Base-by-base conservation (phyloP, 495 filamentous ascomycete species). In the Aspergillus hancockii region DNA sequence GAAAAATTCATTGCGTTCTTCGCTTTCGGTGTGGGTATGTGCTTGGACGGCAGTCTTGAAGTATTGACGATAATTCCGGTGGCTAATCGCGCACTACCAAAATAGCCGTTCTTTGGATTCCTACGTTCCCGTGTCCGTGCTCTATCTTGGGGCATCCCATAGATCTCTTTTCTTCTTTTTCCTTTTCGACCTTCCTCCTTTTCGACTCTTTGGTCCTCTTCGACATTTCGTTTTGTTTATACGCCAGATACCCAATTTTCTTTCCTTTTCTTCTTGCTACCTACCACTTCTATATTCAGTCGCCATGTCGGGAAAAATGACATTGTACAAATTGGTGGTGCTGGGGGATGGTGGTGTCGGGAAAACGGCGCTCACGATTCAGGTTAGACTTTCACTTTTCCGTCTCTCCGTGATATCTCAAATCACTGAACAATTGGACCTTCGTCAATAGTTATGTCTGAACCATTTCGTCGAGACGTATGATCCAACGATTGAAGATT, bases 321-420 rank as follows among this genome's bases (percentile, higher is more conserved):
- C 92, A 68, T 79, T 97, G 71, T 97, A 98, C 79, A 98, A 98
- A 76, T 78, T 98, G 84, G 94, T 98, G 84, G 94, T 98, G 79
- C 84, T 98, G 34, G 94, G 94, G 55, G 90, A 92, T 69, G 90
- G 90, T 75, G 90, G 90, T 71, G 92, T 97, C 55, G 94, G 94
- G 50, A 98, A 98, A 83, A 98, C 94, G 30, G 94, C 94, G 56
- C 77, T 98, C 67, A 98, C 94, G 45, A 98, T 98, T 74, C 94
- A 98, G 82, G 88, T 97, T 72, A 78, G 88, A 73, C 64, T 57
- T 56, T 60, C 54, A 52, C 51, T 46, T 61, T 59, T 46, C 40
- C 43, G 41, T 51, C 59, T 12, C n/a, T 45, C 58, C 28, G 45
- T 40, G 18, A 57, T 52, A 28, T 41, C 14, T 38, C 18, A 14